Percentiles rank a stretch among this genome's conserved stretches.
Evolutionary conservation across 352 stramenopile species (phyloP).

Genomic region (Pythium phragmitis): DNA sequence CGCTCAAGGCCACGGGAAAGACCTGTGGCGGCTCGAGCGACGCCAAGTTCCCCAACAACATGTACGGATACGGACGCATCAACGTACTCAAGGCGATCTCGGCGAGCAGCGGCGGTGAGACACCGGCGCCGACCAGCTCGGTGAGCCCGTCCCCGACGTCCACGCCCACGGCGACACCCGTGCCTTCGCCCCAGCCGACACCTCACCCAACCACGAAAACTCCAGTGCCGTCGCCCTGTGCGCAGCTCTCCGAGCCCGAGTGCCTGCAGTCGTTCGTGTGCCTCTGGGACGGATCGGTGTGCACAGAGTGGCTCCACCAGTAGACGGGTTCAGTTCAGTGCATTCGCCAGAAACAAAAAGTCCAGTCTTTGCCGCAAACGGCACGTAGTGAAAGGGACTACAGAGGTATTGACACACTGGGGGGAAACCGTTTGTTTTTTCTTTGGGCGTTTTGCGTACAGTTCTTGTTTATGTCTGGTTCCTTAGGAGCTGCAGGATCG

Average conservation of each 20-base stretch:
- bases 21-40: slow-evolving; percentile 31
- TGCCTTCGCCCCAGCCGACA: background rate
- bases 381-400: too few relatives aligned
- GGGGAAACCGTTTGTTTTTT: too few relatives aligned
- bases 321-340: background rate
- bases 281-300: background rate
- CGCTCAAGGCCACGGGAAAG: slow-evolving; percentile 19
- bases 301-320: background rate
- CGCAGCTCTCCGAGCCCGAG: background rate
- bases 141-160: background rate
- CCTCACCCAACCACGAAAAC: background rate
- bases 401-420: too few relatives aligned
- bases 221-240: background rate
- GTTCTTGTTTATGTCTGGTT: too few relatives aligned
- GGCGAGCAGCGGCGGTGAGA: background rate
- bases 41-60: slow-evolving; percentile 39
- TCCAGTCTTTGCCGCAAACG: too few relatives aligned
- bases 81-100: slow-evolving; percentile 22
- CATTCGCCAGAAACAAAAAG: background rate
- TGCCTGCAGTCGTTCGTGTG: background rate
- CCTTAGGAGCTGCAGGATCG: too few relatives aligned
- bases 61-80: slow-evolving; percentile 40
- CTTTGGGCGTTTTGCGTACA: too few relatives aligned
- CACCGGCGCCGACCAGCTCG: slow-evolving; percentile 1
- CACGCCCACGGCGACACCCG: background rate